phyloP scores from a whole-genome alignment of 2,329 filamentous ascomycete species.

The Colletotrichum limetticola region DNA sequence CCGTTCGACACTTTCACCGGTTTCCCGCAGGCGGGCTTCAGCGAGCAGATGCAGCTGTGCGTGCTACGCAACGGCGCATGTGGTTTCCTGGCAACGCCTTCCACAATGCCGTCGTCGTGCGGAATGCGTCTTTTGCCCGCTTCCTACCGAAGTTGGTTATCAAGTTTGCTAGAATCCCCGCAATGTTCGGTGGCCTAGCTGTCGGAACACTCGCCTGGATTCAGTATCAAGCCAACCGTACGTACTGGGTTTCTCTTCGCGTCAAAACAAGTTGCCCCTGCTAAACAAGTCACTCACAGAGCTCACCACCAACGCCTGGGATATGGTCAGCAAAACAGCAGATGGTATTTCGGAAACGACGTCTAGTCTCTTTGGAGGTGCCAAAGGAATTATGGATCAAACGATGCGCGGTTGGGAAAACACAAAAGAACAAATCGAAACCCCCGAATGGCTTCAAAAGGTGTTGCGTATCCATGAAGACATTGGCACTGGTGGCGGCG shows the following conservation, averaged over 20 bases:
- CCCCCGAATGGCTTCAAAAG: slow-evolving; percentile 82
- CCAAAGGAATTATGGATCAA: slow-evolving; percentile 81
- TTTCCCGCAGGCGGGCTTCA: slow-evolving; percentile 76
- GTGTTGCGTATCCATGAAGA: slow-evolving; percentile 73
- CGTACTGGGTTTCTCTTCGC: slow-evolving; percentile 46
- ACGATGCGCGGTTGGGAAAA: slow-evolving; percentile 84
- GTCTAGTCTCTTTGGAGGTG: slow-evolving; percentile 75
- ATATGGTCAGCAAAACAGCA: slow-evolving; percentile 78
- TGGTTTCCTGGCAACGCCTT: slow-evolving; percentile 87
- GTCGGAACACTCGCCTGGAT: slow-evolving; percentile 91
- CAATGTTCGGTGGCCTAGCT: slow-evolving; percentile 89
- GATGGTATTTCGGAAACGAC: slow-evolving; percentile 78
- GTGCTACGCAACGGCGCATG: slow-evolving; percentile 70
- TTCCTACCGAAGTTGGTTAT: slow-evolving; percentile 87
- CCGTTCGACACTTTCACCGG: slow-evolving; percentile 73
- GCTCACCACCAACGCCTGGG: slow-evolving; percentile 80
- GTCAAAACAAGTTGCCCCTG: not conserved
- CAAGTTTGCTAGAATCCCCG: slow-evolving; percentile 88
- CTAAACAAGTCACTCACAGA: slow-evolving; percentile 53
- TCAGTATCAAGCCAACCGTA: slow-evolving; percentile 94
- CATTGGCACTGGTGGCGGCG: slow-evolving; percentile 60
- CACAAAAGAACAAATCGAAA: slow-evolving; percentile 80
- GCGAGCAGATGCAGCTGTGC: slow-evolving; percentile 71
- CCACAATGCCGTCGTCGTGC: slow-evolving; percentile 78
- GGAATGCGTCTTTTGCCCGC: slow-evolving; percentile 73